Evolutionary conservation across 495 filamentous ascomycete species (phyloP), one percentile per base, ranked within the genome.

Genomic region (Penicillium diatomitis): DNA sequence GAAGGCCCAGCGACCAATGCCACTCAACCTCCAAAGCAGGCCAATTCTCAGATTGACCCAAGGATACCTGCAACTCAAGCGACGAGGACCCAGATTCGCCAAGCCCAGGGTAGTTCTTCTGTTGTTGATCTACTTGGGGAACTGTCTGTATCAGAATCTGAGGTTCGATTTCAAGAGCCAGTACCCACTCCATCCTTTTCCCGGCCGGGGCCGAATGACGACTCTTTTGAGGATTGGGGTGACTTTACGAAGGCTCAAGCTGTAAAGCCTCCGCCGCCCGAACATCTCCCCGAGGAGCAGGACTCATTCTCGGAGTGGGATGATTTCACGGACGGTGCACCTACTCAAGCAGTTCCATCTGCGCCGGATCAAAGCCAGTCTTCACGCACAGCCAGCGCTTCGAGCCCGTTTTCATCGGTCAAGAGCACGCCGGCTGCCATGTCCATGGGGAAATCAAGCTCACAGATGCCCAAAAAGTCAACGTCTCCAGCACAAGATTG

Each of bases 401-500:
- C 34, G 36, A 48, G 31, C 41, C 47, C 31, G 31, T 44, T 12
- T 44, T 20, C 20, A 44, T 20, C 41, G 32, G 10, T 29, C 41
- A 44, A 44, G 41, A 12, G 30, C n/a, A 32, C n/a, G 2, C 3
- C 31, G 1, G 8, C 41, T 32, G 34, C 28, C 7, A 44, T 5
- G 20, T 20, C 20, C 20, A 20, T 20, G 20, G 20, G 20, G 20
- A 20, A 20, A 20, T 20, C 20, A 20, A 20, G 20, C 20, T 20
- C 20, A 20, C 20, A 20, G 20, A 2, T 20, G 20, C 20, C 57
- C 8, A 27, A 41, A 9, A 58, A 52, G n/a, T 7, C 47, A 9
- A 38, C 12, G 5, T 41, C 76, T 41, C 34, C 57, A 40, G 49
- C 51, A 40, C 32, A 82, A 77, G 8, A 81, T 75, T 50, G 82